Conservation (phyloP, 192 early-diverging fungal genomes). For the Geranomyces michiganensis region DNA sequence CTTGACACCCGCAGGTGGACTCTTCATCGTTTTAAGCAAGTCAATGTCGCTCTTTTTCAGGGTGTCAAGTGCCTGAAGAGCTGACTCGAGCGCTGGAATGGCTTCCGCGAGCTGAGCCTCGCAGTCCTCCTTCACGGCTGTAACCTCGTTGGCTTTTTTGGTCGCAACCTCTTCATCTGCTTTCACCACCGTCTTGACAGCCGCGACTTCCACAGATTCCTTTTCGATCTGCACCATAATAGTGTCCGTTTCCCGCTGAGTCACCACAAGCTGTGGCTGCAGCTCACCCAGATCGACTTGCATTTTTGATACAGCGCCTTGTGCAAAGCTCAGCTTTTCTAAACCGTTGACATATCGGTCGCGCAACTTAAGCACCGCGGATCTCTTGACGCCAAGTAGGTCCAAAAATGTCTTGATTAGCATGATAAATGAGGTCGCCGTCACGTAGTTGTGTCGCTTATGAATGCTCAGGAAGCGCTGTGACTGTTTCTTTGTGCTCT, state of each 20-base stretch:
- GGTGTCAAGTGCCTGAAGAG: slow-evolving; percentile 58
- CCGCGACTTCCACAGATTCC: slow-evolving; percentile 59
- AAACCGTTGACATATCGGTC: slow-evolving; percentile 60
- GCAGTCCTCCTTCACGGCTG: slow-evolving; percentile 63
- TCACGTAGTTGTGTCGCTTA: slow-evolving; percentile 62
- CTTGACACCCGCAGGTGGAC: slow-evolving; percentile 62
- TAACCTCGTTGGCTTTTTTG: slow-evolving; percentile 58
- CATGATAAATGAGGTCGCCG: slow-evolving; percentile 64
- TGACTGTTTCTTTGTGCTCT: slow-evolving; percentile 54
- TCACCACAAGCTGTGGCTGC: slow-evolving; percentile 60
- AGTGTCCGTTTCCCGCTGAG: slow-evolving; percentile 56
- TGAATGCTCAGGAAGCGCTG: slow-evolving; percentile 46
- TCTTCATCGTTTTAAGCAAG: slow-evolving; percentile 65
- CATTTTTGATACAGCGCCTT: slow-evolving; percentile 62
- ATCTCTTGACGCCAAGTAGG: slow-evolving; percentile 46
- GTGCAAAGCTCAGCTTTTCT: slow-evolving; percentile 62
- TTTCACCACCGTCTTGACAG: slow-evolving; percentile 55
- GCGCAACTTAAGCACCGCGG: slow-evolving; percentile 50
- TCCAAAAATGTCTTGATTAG: slow-evolving; percentile 62
- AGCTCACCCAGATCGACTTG: slow-evolving; percentile 60
- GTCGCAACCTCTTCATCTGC: slow-evolving; percentile 63
- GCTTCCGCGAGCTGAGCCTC: slow-evolving; percentile 65
- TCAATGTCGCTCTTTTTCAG: slow-evolving; percentile 63
- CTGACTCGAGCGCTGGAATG: slow-evolving; percentile 60
- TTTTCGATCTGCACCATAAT: slow-evolving; percentile 64